A percentile compares a stretch with the other conserved stretches of the same genome.
phyloP scores from a whole-genome alignment of 1,139 yeast species.

The Candida tunisiensis region DNA sequence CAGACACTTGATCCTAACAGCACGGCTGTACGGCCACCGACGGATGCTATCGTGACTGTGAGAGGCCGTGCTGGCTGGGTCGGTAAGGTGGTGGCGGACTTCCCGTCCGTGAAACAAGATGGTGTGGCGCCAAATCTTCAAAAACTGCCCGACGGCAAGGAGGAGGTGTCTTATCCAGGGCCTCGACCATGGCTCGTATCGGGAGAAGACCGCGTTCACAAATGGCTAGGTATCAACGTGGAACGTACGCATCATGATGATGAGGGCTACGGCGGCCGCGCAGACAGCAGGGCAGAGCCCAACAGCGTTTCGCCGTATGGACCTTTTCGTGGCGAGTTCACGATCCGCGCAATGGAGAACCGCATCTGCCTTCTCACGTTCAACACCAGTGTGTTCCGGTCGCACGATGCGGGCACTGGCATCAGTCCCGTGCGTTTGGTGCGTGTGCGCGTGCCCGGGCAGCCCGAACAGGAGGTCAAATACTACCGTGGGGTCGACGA shows the following conservation, averaged over 20 bases:
- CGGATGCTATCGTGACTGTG: constrained; percentile 28
- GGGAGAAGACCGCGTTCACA: no score
- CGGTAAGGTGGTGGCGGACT: constrained; percentile 29
- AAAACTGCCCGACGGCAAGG: not conserved
- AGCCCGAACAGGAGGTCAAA: not conserved
- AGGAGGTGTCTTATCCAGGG: constrained; percentile 1
- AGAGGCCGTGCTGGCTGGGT: constrained; percentile 35
- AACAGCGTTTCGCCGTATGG: constrained; percentile 34
- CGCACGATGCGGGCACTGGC: constrained; percentile 13
- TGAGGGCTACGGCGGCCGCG: no score
- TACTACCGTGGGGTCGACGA: constrained; percentile 43
- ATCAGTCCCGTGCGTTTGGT: constrained; percentile 47
- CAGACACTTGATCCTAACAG: constrained; percentile 12
- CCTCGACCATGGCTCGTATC: not conserved
- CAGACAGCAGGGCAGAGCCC: constrained; percentile 11
- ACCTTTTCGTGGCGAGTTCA: constrained; percentile 46
- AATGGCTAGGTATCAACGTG: no score
- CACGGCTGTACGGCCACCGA: no score
- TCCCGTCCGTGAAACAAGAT: constrained; percentile 43
- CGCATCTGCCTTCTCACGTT: constrained; percentile 48
- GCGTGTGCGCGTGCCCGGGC: constrained; percentile 19
- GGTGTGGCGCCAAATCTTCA: not conserved
- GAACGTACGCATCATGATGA: no score
- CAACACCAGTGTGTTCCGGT: constrained; percentile 27
- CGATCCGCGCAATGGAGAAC: constrained; percentile 40